Conservation (phyloP, 2,329 filamentous ascomycete species). For the Bretziella fagacearum region DNA sequence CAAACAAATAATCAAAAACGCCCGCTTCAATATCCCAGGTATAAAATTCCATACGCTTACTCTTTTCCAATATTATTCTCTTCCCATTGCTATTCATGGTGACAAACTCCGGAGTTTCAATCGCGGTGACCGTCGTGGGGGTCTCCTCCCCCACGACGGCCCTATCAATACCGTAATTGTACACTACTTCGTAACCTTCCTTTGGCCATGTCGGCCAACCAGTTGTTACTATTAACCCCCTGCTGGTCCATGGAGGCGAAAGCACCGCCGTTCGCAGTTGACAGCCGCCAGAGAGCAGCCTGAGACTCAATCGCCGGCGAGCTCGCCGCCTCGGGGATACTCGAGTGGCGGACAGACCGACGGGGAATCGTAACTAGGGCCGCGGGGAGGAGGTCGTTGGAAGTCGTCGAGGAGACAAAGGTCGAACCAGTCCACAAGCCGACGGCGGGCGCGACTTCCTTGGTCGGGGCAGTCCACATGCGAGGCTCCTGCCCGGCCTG, state of each 20-base stretch:
- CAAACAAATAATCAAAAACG: background rate
- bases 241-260: background rate
- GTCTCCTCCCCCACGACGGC: too few relatives aligned
- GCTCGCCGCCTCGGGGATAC: background rate
- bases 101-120: too few relatives aligned
- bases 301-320: too few relatives aligned
- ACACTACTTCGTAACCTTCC: background rate
- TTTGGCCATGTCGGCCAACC: background rate
- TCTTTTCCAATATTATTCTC: too few relatives aligned
- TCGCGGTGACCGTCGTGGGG: too few relatives aligned
- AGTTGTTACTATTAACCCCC: background rate
- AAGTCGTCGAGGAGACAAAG: background rate
- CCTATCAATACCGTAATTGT: background rate
- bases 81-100: too few relatives aligned
- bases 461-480: constrained; percentile 26
- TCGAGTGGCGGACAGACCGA: background rate
- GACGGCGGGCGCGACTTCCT: constrained; percentile 21
- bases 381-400: background rate
- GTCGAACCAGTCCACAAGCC: background rate
- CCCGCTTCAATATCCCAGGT: background rate
- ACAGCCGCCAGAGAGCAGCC: background rate
- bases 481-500: constrained; percentile 15
- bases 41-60: too few relatives aligned
- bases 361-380: background rate
- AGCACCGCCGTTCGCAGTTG: background rate